A percentile compares a stretch with the other conserved stretches of the same genome.
Conservation (phyloP, 345 rosid genomes). For the Hibiscus syriacus region DNA sequence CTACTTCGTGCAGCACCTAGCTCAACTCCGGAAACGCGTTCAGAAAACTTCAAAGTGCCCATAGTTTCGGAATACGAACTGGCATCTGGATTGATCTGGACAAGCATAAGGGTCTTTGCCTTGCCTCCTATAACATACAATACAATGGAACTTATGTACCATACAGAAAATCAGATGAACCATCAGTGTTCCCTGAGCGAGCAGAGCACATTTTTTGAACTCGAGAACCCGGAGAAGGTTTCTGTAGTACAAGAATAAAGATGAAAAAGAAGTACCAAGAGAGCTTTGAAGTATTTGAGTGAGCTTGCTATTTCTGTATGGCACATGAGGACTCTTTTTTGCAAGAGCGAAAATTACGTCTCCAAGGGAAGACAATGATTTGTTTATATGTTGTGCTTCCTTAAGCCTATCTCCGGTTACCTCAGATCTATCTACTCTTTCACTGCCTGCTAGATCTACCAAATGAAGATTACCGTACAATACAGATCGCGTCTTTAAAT, state of each 20-base stretch:
- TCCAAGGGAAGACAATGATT: constrained; percentile 86
- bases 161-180: background rate
- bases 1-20: constrained; percentile 85
- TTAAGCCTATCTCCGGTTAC: constrained; percentile 77
- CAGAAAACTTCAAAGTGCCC: constrained; percentile 94
- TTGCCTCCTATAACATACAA: constrained; percentile 58
- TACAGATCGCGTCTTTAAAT: constrained; percentile 41
- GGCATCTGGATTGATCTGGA: constrained; percentile 88
- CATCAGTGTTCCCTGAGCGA: background rate
- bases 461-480: constrained; percentile 77
- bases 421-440: constrained; percentile 90
- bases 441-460: constrained; percentile 98
- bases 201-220: too few species aligned
- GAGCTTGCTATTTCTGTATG: constrained; percentile 96
- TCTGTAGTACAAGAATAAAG: background rate
- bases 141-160: background rate
- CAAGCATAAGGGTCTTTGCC: constrained; percentile 95
- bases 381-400: constrained; percentile 99
- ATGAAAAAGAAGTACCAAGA: background rate
- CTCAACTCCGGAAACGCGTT: constrained; percentile 92
- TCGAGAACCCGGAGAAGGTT: background rate
- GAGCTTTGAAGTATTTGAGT: constrained; percentile 85
- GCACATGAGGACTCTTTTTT: constrained; percentile 78
- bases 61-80: constrained; percentile 65
- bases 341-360: constrained; percentile 90